Conservation (phyloP, 495 filamentous ascomycete genomes). For the Aspergillus olivimuriae region DNA sequence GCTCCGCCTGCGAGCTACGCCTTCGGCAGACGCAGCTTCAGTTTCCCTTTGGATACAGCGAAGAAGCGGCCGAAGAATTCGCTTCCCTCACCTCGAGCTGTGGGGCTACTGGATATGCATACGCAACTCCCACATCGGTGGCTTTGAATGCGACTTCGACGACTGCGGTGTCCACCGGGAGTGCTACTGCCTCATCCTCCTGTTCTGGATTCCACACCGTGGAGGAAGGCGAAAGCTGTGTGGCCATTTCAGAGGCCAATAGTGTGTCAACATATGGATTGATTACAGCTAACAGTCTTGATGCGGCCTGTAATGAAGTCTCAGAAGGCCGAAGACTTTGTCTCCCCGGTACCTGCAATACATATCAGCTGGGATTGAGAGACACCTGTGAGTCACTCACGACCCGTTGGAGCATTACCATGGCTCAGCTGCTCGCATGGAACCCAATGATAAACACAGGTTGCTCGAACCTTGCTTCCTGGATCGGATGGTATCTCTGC, state of each 20-base stretch:
- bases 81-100: slow-evolving; percentile 8
- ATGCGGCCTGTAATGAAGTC: background rate
- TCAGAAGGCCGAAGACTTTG: background rate
- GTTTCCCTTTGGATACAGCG: background rate
- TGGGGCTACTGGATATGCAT: slow-evolving; percentile 1
- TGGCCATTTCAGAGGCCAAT: background rate
- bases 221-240: background rate
- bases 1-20: background rate
- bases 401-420: background rate
- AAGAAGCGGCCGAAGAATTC: background rate
- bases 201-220: background rate
- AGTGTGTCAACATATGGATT: background rate
- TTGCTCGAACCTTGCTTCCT: background rate
- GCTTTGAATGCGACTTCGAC: background rate
- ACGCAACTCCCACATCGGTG: slow-evolving; percentile 3
- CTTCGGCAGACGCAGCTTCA: background rate
- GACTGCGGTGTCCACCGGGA: background rate
- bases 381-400: background rate
- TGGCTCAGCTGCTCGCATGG: background rate
- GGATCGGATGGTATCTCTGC: background rate
- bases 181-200: background rate
- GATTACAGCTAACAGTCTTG: background rate
- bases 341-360: background rate
- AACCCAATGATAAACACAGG: background rate
- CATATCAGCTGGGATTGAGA: background rate